Evolutionary conservation across 2,329 filamentous ascomycete genomes (phyloP).

Genomic region (Neurospora sp.): DNA sequence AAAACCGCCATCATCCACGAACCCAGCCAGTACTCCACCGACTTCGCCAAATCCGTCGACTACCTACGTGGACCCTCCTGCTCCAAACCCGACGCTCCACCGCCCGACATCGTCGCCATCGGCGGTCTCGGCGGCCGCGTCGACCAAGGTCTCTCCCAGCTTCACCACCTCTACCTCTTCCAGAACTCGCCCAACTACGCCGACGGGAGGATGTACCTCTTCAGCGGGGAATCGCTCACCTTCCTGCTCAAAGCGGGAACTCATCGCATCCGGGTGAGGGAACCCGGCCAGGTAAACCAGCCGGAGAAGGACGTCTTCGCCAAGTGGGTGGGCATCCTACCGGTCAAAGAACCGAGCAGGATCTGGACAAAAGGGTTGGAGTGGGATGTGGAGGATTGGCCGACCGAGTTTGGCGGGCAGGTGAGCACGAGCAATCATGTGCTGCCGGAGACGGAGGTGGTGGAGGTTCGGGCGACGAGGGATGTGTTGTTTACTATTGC

Average conservation of each 20-base stretch:
- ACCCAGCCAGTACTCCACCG: slow-evolving; percentile 76
- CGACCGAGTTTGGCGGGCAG: slow-evolving; percentile 61
- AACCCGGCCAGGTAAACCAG: slow-evolving; percentile 29
- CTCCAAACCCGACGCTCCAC: not conserved
- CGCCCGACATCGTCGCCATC: slow-evolving; percentile 62
- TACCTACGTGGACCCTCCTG: slow-evolving; percentile 37
- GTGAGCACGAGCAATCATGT: slow-evolving; percentile 78
- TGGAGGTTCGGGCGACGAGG: slow-evolving; percentile 52
- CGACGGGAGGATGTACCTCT: slow-evolving; percentile 58
- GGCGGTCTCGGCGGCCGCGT: slow-evolving; percentile 84
- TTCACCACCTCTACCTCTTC: slow-evolving; percentile 71
- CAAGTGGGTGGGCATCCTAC: slow-evolving; percentile 77
- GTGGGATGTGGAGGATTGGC: slow-evolving; percentile 84
- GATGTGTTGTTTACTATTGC: slow-evolving; percentile 70
- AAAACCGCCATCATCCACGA: slow-evolving; percentile 55
- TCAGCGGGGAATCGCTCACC: slow-evolving; percentile 72
- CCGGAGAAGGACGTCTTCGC: slow-evolving; percentile 46
- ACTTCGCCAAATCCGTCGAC: slow-evolving; percentile 74
- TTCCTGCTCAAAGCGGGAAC: slow-evolving; percentile 64
- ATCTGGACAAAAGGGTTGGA: slow-evolving; percentile 75
- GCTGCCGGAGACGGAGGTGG: slow-evolving; percentile 42
- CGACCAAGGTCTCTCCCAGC: slow-evolving; percentile 81
- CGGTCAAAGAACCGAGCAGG: slow-evolving; percentile 65
- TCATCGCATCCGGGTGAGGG: slow-evolving; percentile 58
- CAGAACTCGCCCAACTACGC: slow-evolving; percentile 40